phyloP scores from a whole-genome alignment of 1,139 yeast species.

The Candida smagusa region DNA sequence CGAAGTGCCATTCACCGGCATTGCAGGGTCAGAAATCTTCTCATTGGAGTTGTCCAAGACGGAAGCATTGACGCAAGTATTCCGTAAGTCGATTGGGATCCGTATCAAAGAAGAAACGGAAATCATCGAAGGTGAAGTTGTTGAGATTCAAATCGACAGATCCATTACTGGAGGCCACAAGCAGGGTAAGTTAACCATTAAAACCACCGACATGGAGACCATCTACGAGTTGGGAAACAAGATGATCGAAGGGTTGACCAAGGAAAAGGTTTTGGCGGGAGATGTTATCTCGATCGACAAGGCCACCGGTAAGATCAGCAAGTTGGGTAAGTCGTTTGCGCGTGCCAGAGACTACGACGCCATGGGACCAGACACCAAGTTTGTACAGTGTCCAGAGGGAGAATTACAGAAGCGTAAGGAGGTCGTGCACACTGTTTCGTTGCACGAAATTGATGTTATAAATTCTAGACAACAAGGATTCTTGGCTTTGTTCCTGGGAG shows the following conservation, averaged over 20 bases:
- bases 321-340: conserved; percentile 91
- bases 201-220: conserved; percentile 99
- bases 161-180: conserved; percentile 96
- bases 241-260: conserved; percentile 94
- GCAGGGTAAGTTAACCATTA: conserved; percentile 95
- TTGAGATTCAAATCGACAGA: conserved; percentile 95
- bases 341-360: conserved; percentile 98
- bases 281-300: conserved; percentile 96
- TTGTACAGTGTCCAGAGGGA: conserved; percentile 98
- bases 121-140: conserved; percentile 97
- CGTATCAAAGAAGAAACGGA: conserved; percentile 96
- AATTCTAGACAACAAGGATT: conserved; percentile 98
- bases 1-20: conserved; percentile 94
- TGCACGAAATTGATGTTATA: conserved; percentile 97
- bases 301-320: conserved; percentile 90
- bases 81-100: conserved; percentile 92
- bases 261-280: conserved; percentile 95
- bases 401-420: conserved; percentile 94
- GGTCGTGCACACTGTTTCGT: conserved; percentile 91
- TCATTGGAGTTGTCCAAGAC: conserved; percentile 91
- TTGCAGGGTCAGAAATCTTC: conserved; percentile 91
- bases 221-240: conserved; percentile 95
- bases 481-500: conserved; percentile 92
- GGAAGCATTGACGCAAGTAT: conserved; percentile 93
- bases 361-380: conserved; percentile 97